Base-by-base conservation (phyloP, 495 filamentous ascomycete genomes). In the Lindgomyces ingoldianus region DNA sequence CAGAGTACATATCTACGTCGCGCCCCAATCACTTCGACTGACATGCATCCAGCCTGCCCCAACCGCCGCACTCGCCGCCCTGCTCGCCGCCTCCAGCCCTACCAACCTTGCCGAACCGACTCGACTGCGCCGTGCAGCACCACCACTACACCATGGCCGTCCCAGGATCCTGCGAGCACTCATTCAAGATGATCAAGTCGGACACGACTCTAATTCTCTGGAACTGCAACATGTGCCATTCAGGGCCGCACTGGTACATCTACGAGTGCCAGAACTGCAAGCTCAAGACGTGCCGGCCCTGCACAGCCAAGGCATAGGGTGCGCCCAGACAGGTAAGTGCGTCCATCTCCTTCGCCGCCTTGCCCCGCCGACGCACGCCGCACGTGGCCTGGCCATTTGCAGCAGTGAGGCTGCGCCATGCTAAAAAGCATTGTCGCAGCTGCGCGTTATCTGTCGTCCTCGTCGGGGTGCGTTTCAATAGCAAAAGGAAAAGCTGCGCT, bases 221-320 rank as follows among this genome's bases (percentile, higher is more conserved):
- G 89, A 85, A 81, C 51, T 93, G 89, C 81, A 81, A 86, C 69
- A 76, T 89, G 72, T 93, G 89, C 74, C 86, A 88, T 70, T 85
- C 83, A 4, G 89, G 89, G 3, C 89, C 89, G 36, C 88, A 91
- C 75, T 91, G 88, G 88, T 87, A 83, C 76, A 91, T 93, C 73
- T 90, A 84, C 73, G 87, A 91, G 75, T 93, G 89, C 80, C 76
- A 80, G 67, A 86, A 87, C 72, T 93, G 89, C 82, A 87, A 89
- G 74, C 76, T 91, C 51, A 90, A 91, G 79, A 84, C 83, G 24
- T 92, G 89, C 73, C 78, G 85, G 48, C 79, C 82, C 27, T 91
- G 89, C 74, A 81, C 84, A 52, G 75, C 81, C 65, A 85, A 81
- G 52, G 83, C 81, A 70, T 85, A 68, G 58, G 58, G 42, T 9